These are phyloP conservation scores for Arabidopsis lyrata DNA, from an alignment of 441 rosid genomes.

Conservation along the genomic window DNA sequence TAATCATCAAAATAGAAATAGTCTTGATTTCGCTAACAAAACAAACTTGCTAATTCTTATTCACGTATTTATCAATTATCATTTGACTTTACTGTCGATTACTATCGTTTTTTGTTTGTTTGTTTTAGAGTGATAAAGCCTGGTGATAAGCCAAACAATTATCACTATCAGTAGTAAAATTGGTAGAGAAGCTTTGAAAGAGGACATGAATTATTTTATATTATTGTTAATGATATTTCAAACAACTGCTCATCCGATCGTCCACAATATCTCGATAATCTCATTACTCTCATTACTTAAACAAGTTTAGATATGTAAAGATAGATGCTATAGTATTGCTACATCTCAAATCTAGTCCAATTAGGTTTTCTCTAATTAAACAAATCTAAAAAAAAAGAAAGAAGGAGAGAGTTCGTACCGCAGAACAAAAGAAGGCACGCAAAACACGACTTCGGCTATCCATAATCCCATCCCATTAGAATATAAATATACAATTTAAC, in stretches of 20 bases:
- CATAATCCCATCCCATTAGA: slow-evolving; percentile 17
- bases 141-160: background rate
- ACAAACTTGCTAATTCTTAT: background rate
- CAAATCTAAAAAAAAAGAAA: background rate
- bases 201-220: background rate
- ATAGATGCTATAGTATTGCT: slow-evolving; percentile 16
- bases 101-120: no score
- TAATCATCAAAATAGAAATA: background rate
- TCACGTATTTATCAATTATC: background rate
- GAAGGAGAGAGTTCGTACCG: background rate
- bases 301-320: background rate
- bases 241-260: background rate
- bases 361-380: background rate
- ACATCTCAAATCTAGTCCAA: slow-evolving; percentile 22
- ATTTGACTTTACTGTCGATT: background rate
- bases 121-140: no score
- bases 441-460: slow-evolving; percentile 25
- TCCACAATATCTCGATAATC: background rate
- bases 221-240: background rate
- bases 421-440: slow-evolving; percentile 24
- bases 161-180: background rate
- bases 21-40: background rate
- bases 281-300: no score
- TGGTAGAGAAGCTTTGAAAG: background rate
- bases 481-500: background rate